These are phyloP conservation scores for Saccharomycopsis babjevae DNA, from an alignment of 805 yeast species.

Conservation along the genomic window DNA sequence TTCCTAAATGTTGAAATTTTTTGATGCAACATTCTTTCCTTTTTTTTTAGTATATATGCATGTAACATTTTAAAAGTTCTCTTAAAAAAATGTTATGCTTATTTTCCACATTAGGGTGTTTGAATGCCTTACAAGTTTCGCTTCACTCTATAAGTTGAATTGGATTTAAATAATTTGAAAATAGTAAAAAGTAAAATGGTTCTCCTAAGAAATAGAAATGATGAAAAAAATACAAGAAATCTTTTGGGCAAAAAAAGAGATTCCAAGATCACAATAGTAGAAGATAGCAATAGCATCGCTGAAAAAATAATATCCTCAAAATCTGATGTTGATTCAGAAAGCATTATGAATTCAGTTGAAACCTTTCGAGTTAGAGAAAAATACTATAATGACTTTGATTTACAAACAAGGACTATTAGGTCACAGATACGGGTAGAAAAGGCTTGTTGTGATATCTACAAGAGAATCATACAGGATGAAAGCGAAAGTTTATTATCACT, in stretches of 20 bases:
- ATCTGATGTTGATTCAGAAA: slow-evolving; percentile 18
- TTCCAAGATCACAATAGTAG: not conserved
- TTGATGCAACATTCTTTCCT: not conserved
- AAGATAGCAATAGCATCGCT: not conserved
- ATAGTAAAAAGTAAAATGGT: not conserved
- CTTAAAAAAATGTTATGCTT: not conserved
- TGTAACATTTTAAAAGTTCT: not conserved
- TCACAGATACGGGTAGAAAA: slow-evolving; percentile 33
- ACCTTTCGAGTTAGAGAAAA: slow-evolving; percentile 16
- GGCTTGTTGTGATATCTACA: slow-evolving; percentile 25
- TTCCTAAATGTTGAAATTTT: not conserved
- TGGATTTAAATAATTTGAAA: not conserved
- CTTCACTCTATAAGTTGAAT: not conserved
- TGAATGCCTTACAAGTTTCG: not conserved
- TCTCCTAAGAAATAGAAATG: not conserved
- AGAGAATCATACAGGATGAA: slow-evolving; percentile 24
- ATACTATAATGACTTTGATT: slow-evolving; percentile 18
- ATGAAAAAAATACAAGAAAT: not conserved
- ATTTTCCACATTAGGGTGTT: not conserved
- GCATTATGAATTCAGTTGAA: slow-evolving; percentile 2
- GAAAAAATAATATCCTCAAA: not conserved
- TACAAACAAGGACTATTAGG: slow-evolving; percentile 28
- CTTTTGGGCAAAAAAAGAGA: not conserved
- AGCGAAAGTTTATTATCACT: slow-evolving; percentile 18
- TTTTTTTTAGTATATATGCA: not conserved